Percentiles rank a stretch among this genome's conserved stretches.
These are phyloP conservation scores for Caryopteris hybrid DNA, from an alignment of 305 asterid species.

Conservation along the genomic window DNA sequence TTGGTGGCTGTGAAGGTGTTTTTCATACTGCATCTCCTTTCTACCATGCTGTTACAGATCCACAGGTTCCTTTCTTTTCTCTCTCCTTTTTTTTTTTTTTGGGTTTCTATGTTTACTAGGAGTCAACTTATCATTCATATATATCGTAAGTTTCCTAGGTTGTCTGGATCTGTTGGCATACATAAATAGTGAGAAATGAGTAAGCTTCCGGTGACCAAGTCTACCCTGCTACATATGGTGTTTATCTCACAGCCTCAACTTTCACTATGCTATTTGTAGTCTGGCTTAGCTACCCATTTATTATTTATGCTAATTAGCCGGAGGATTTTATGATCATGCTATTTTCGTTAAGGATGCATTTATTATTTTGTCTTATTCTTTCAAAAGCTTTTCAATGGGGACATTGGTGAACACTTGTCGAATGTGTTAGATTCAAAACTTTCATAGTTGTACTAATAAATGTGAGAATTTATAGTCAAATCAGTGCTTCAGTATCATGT, in stretches of 20 bases:
- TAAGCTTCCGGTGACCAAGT: background rate
- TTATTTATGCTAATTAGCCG: background rate
- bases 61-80: constrained; percentile 34
- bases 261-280: background rate
- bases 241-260: background rate
- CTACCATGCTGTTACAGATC: constrained; percentile 35
- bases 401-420: background rate
- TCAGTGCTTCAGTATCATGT: constrained; percentile 8
- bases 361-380: background rate
- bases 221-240: background rate
- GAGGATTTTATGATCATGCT: background rate
- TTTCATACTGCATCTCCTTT: constrained; percentile 70
- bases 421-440: background rate
- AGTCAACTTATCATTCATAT: background rate
- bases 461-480: background rate
- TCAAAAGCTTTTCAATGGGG: background rate
- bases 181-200: background rate
- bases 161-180: background rate
- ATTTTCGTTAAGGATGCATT: background rate
- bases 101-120: background rate
- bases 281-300: background rate
- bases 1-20: constrained; percentile 54
- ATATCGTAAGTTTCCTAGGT: background rate
- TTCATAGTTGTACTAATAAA: background rate
- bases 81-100: background rate